These are phyloP conservation scores for Pseudognaphalium luteoalbum DNA, from an alignment of 129 eudicot species.

Conservation along the genomic window DNA sequence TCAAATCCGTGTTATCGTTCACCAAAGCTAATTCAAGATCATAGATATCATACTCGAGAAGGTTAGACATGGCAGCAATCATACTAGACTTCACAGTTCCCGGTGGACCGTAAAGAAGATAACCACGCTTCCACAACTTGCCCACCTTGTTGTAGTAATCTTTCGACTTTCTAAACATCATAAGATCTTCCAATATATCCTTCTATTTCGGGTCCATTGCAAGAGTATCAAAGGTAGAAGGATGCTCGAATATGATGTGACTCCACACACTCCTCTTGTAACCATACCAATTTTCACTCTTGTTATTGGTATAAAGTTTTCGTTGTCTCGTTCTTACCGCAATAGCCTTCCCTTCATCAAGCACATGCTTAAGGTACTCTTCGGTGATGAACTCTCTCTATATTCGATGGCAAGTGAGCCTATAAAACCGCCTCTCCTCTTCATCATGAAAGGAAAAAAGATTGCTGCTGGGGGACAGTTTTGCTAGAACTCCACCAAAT, in stretches of 20 bases:
- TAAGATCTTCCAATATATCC: conserved; percentile 39
- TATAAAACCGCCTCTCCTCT: conserved; percentile 36
- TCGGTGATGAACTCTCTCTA: conserved; percentile 29
- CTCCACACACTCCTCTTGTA: conserved; percentile 36
- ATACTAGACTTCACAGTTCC: too few relatives aligned
- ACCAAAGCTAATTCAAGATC: too few relatives aligned
- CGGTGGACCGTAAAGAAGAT: too few relatives aligned
- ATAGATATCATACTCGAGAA: too few relatives aligned
- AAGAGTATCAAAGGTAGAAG: conserved; percentile 44
- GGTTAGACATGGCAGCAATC: too few relatives aligned
- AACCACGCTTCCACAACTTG: too few relatives aligned
- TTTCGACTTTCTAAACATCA: too few relatives aligned
- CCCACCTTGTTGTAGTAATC: too few relatives aligned
- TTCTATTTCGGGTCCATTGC: conserved; percentile 48
- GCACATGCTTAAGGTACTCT: conserved; percentile 36
- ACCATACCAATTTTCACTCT: conserved; percentile 12
- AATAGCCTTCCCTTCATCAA: conserved; percentile 50
- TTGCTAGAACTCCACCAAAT: conserved; percentile 39
- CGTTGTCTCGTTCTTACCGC: conserved; percentile 32
- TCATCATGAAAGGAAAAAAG: conserved; percentile 28
- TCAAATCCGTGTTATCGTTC: too few relatives aligned
- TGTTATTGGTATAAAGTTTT: conserved; percentile 42
- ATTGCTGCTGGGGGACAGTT: neutral
- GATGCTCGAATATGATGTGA: conserved; percentile 43
- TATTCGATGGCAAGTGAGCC: conserved; percentile 34